Evolutionary conservation across 345 rosid species (phyloP), one percentile per base, ranked within the genome.

Genomic region (Excoecaria cochinchinensis): DNA sequence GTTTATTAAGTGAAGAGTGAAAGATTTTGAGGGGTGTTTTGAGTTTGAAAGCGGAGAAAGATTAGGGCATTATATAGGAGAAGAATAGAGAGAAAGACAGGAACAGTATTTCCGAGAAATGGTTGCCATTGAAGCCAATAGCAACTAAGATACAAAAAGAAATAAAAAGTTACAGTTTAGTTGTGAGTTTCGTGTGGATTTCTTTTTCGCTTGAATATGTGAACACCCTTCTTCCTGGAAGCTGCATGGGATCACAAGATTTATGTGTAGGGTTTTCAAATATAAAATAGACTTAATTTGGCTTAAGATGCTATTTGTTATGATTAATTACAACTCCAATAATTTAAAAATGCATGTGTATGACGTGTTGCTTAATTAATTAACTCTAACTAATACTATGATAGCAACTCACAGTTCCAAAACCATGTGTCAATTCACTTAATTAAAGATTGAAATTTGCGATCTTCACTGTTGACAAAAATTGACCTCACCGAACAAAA

Each of bases 141-240:
- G 4, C 5, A 60, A 50, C 47, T 44, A 75, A 59, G 74, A 51
- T 61, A 74, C 78, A 61, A 62, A 70, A 13, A 31, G 40, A 55
- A 69, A 59, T 55, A 67, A 24, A 24, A 36, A 9, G 17, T 76
- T 63, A 21, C 53, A 57, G 59, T 63, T 51, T 14, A n/a, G 57
- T 31, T 46, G 85, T 60, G 80, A 78, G 76, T 58, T 80, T 73
- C 82, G 50, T 75, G 65, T 81, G 51, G 68, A 80, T 82, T 65
- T 78, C 77, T 74, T 24, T 36, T 81, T 72, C 61, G 44, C 70
- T 55, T 57, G 39, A 31, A 53, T 64, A 55, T 53, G 50, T 71
- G 79, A 72, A 44, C 52, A 47, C 80, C 73, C 87, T 84, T 74
- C 84, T 88, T 88, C 91, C 78, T 17, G 88, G 91, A 88, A 88